phyloP scores from a whole-genome alignment of 1,139 yeast genomes.

The Nematodospora anomalae region DNA sequence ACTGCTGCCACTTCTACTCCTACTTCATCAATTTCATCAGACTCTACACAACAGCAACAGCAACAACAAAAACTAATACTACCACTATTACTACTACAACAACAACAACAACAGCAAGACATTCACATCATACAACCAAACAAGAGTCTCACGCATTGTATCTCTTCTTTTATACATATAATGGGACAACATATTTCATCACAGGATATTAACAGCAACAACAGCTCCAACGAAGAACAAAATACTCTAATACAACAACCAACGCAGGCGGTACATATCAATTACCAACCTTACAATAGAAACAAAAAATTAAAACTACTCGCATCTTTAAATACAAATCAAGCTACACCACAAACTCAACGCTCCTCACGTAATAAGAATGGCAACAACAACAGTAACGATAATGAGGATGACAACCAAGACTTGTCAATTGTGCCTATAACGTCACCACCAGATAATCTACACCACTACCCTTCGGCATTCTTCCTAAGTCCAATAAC shows the following conservation, averaged over 20 bases:
- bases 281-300: neutral
- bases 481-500: conserved; percentile 38
- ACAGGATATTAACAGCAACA: neutral
- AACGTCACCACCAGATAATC: conserved; percentile 16
- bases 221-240: neutral
- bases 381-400: conserved; percentile 1
- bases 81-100: too few species aligned
- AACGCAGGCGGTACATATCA: too few species aligned
- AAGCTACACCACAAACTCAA: neutral
- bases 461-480: conserved; percentile 22
- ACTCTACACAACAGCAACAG: too few species aligned
- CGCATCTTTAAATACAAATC: neutral
- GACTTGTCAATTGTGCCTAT: conserved; percentile 14
- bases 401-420: neutral
- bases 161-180: conserved; percentile 2
- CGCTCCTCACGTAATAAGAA: conserved; percentile 5
- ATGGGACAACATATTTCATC: conserved; percentile 11
- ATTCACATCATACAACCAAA: neutral
- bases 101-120: too few species aligned
- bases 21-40: too few species aligned
- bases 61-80: too few species aligned
- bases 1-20: too few species aligned
- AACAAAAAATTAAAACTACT: conserved; percentile 1
- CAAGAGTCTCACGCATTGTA: conserved; percentile 1
- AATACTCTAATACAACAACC: neutral